A percentile compares a stretch with the other conserved stretches of the same genome.
phyloP scores from a whole-genome alignment of 2,329 filamentous ascomycete species.

The Claviceps purpurea region DNA sequence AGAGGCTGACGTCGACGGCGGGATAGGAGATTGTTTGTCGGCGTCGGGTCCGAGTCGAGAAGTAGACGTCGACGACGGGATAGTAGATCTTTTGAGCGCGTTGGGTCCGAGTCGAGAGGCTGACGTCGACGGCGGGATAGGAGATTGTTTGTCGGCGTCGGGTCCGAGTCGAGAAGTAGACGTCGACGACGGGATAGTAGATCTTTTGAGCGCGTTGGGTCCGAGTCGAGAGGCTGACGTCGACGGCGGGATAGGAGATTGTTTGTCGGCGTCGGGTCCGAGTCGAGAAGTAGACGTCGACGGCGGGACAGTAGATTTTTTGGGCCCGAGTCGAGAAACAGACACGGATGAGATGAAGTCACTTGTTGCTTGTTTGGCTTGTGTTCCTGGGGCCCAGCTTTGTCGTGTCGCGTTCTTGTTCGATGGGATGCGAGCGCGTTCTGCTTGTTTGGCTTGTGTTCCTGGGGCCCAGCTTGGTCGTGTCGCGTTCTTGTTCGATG shows the following conservation, averaged over 20 bases:
- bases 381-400: background rate
- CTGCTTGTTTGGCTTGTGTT: background rate
- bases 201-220: too few species aligned
- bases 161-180: constrained; percentile 4
- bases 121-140: background rate
- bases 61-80: too few species aligned
- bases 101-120: constrained; percentile 3
- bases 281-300: background rate
- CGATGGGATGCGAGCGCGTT: background rate
- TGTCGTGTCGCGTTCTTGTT: too few species aligned
- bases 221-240: too few species aligned
- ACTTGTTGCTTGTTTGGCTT: background rate
- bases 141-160: constrained; percentile 10
- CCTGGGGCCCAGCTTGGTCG: background rate
- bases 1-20: too few species aligned
- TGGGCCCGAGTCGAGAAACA: constrained; percentile 9
- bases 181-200: too few species aligned
- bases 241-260: constrained; percentile 8
- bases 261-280: constrained; percentile 8
- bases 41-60: constrained; percentile 6
- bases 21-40: too few species aligned
- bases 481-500: background rate
- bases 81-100: constrained; percentile 9
- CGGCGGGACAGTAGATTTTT: constrained; percentile 9
- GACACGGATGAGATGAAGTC: background rate